These are phyloP conservation scores for Typha latifolia DNA, from an alignment of 176 grass and related monocot species.

Conservation along the genomic window DNA sequence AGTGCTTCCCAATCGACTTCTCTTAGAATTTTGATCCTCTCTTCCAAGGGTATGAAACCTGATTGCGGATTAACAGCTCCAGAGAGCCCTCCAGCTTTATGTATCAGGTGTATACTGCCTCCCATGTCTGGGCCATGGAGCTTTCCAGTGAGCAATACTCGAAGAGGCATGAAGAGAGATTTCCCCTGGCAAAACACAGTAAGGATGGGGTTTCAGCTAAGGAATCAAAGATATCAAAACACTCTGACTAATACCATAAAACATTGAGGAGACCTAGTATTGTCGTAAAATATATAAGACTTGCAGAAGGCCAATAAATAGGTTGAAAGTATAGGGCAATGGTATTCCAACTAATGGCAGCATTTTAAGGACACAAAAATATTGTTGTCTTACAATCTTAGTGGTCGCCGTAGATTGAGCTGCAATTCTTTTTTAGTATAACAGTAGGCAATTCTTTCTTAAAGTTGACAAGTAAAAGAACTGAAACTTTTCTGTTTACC, in stretches of 20 bases:
- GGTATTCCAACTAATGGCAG: background rate
- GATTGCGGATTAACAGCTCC: constrained; percentile 41
- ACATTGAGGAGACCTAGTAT: background rate
- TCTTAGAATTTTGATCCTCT: constrained; percentile 70
- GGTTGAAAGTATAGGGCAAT: too few relatives aligned
- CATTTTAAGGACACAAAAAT: background rate
- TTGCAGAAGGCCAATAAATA: too few relatives aligned
- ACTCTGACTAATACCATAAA: background rate
- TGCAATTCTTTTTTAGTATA: background rate
- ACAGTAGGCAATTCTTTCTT: too few relatives aligned
- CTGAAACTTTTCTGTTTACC: too few relatives aligned
- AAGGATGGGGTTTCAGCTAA: background rate
- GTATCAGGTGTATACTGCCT: constrained; percentile 50
- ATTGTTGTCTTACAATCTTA: too few relatives aligned
- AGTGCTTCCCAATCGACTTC: constrained; percentile 66
- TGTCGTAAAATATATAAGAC: too few relatives aligned
- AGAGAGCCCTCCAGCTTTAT: constrained; percentile 58
- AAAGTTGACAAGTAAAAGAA: too few relatives aligned
- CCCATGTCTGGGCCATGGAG: constrained; percentile 86
- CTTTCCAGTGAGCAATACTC: constrained; percentile 74
- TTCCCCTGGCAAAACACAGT: constrained; percentile 48
- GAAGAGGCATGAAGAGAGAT: constrained; percentile 72
- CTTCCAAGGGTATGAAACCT: constrained; percentile 53
- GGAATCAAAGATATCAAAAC: background rate
- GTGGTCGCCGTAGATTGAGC: background rate